Base-by-base conservation (phyloP, 768 basidiomycete species). In the Pleurotus tuoliensis region DNA sequence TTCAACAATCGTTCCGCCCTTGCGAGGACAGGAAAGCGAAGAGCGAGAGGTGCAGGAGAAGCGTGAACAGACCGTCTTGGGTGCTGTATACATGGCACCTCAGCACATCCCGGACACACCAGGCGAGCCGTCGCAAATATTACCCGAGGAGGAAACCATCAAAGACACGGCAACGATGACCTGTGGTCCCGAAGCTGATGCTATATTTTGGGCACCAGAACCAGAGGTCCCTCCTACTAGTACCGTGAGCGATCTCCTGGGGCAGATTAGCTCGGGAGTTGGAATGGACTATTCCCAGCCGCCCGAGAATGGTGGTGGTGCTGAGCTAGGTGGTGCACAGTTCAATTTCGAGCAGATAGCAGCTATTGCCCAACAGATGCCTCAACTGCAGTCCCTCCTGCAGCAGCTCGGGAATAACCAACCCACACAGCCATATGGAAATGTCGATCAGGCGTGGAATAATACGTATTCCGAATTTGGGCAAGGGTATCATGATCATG, bases 51-150 rank as follows among this genome's bases (percentile, higher is more conserved):
- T 74, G 18, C 92, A 94, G 69, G 92, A 88, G 68, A 78, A 84
- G 68, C 83, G 92, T 53, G 92, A 94, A 67, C 82, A 86, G 68
- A 86, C 83, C 13, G 87, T 88, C 25, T 77, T 93, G 18, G 81
- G 82, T 22, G 90, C 90, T 43, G 67, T 89, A 34, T 94, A 94
- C 68, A 84, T 88, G 76, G 79, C 78, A 11, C 68, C 76, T 45
- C 76, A 78, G 46, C 87, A 88, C 60, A 87, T 92, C 62, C 92
- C 92, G 44, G 89, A 92, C 48, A 81, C 85, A 57, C 88, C 92
- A 16, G 81, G 81, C 39, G 92, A 92, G 70, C 84, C 87, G 24
- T 67, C 81, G 16, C 68, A 71, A 58, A 74, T 78, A 61, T 77
- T 87, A 58, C 65, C 79, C 47, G 89, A 89, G 61, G 90, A 88